These are phyloP conservation scores for Botrytis sinoallii DNA, from an alignment of 2,329 filamentous ascomycete species.

Conservation along the genomic window DNA sequence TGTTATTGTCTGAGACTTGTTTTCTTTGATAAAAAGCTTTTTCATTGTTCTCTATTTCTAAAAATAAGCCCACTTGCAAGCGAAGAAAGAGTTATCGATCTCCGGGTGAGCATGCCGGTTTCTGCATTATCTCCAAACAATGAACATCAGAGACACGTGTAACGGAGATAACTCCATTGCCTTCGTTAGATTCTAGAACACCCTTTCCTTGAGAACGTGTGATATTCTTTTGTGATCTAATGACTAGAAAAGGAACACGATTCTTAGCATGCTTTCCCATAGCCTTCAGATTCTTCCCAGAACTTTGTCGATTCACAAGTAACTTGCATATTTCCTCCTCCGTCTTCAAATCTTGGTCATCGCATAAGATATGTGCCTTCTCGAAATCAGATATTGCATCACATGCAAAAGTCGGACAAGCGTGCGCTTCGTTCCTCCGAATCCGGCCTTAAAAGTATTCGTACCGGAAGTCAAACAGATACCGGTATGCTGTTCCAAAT, in stretches of 20 bases:
- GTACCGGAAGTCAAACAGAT: conserved; percentile 13
- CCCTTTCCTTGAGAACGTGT: background rate
- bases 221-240: background rate
- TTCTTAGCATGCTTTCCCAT: background rate
- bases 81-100: background rate
- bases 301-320: background rate
- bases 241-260: background rate
- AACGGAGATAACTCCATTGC: background rate
- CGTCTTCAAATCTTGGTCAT: background rate
- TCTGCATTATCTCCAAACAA: background rate
- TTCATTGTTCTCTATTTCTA: background rate
- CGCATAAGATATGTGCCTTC: conserved; percentile 7
- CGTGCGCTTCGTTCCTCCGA: conserved; percentile 10
- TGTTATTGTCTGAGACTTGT: conserved; percentile 8
- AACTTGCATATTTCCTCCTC: background rate
- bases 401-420: background rate
- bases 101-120: background rate
- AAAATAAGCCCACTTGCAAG: background rate
- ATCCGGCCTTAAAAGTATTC: background rate
- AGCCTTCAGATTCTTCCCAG: background rate
- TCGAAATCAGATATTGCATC: conserved; percentile 14
- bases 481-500: conserved; percentile 6
- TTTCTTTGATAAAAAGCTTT: background rate
- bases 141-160: background rate
- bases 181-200: conserved; percentile 6